A percentile compares a stretch with the other conserved stretches of the same genome.
Evolutionary conservation across 495 filamentous ascomycete species (phyloP).

Genomic region (Lentithecium fluviatile): DNA sequence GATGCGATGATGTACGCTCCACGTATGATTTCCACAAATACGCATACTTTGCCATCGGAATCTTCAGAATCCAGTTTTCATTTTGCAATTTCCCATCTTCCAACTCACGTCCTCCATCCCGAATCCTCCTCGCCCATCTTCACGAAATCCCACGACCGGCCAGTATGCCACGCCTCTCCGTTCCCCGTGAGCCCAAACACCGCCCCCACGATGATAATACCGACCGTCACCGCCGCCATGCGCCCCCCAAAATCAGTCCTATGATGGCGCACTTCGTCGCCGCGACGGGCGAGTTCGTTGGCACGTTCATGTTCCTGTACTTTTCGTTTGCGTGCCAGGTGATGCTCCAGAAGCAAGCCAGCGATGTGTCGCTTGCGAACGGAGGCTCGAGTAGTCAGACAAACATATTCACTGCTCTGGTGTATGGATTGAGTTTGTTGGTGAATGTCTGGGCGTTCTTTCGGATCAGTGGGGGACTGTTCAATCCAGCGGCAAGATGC

Average conservation of each 20-base stretch:
- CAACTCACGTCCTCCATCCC: too few species aligned
- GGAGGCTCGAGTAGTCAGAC: constrained; percentile 39
- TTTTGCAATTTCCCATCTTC: too few species aligned
- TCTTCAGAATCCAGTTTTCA: too few species aligned
- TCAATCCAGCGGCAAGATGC: constrained; percentile 65
- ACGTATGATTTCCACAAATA: too few species aligned
- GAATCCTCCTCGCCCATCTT: not conserved
- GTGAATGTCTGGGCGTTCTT: constrained; percentile 84
- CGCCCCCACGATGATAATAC: not conserved
- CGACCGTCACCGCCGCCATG: not conserved
- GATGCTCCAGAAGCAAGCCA: constrained; percentile 15
- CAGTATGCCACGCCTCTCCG: constrained; percentile 7
- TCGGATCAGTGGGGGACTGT: constrained; percentile 73
- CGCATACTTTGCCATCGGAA: too few species aligned
- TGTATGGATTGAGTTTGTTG: constrained; percentile 69
- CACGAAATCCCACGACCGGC: not conserved
- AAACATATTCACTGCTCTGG: constrained; percentile 62
- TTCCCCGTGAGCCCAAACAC: constrained; percentile 3
- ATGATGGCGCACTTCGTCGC: constrained; percentile 23
- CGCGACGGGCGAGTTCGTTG: constrained; percentile 34
- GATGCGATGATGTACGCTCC: not conserved
- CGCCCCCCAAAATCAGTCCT: not conserved
- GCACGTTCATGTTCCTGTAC: constrained; percentile 38
- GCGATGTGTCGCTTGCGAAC: constrained; percentile 4
- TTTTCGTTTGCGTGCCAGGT: constrained; percentile 27